Evolutionary conservation across 331 rosid species (phyloP), one percentile per base, ranked within the genome.

Genomic region (Rosa hybrid): DNA sequence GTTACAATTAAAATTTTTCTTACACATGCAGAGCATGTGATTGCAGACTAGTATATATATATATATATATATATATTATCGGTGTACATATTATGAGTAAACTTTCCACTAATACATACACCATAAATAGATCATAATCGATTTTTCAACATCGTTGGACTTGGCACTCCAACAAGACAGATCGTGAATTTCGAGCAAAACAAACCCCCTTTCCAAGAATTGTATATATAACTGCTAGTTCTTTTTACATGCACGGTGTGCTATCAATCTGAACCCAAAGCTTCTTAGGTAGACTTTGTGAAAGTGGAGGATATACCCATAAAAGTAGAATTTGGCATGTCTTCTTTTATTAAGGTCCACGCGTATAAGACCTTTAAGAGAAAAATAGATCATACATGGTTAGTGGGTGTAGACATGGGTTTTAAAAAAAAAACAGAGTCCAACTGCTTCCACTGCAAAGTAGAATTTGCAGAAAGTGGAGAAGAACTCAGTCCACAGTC

Each of bases 371-470:
- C 89, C 77, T 80, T 78, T 20, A 34, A 80, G 76, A 65, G 83
- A 46, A 80, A 50, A 48, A 27, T 8, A 8, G 41, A 63, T 27
- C 69, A 63, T 63, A 10, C 6, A 30, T 4, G 27, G 25, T 49
- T 9, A 60, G 77, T 59, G 78, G 62, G 64, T 48, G 14, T 41
- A 25, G 50, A 42, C 44, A 48, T 41, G 42, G 10, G 5, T 23
- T 39, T 65, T 16, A 27, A 30, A 30, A 77, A 18, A 68, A 25
- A 48, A 17, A 79, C 82, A 57, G 77, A 34, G 82, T 85, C 92
- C 88, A 91, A 90, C 94, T 87, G 82, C 96, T 87, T 88, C 97
- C 96, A 89, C 91, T 88, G 73, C 94, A 69, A 81, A 81, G 90
- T 83, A 81, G 89, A 87, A 83, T 72, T 80, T 80, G 85, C 75